Conservation (phyloP, 441 rosid species). For the Erodium trifolium region DNA sequence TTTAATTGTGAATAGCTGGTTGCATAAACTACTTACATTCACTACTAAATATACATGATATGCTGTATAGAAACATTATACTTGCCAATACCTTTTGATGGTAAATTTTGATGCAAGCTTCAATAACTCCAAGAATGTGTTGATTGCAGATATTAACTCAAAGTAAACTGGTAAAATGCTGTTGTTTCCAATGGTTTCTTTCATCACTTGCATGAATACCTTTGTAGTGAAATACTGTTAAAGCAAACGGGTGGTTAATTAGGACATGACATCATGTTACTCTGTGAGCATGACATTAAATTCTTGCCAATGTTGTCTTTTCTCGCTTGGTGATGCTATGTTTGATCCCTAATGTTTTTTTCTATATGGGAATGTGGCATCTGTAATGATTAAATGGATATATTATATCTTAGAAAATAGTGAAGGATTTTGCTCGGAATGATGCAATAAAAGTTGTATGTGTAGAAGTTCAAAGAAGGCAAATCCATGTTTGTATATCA, state of each 20-base stretch:
- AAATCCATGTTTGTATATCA: not conserved
- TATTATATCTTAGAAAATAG: not conserved
- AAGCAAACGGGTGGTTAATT: not conserved
- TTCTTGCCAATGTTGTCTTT: not conserved
- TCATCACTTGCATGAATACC: not conserved
- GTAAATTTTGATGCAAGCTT: conserved; percentile 3
- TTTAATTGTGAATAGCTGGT: not conserved
- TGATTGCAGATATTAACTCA: not conserved
- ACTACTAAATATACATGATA: not conserved
- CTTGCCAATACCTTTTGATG: not conserved
- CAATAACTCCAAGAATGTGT: not conserved
- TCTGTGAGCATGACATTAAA: not conserved
- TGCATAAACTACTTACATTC: not conserved
- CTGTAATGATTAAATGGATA: not conserved
- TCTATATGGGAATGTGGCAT: not conserved
- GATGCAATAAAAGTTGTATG: not conserved
- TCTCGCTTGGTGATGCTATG: not conserved
- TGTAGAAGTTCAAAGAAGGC: conserved; percentile 1
- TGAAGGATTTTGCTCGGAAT: not conserved
- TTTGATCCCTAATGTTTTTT: not conserved
- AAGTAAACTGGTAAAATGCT: not conserved
- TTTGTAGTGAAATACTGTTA: not conserved
- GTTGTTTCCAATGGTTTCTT: not conserved
- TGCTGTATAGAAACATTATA: not conserved
- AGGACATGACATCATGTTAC: not conserved